These are phyloP conservation scores for Tetraselmis chui DNA, from an alignment of 139 green algal genomes.

Conservation along the genomic window DNA sequence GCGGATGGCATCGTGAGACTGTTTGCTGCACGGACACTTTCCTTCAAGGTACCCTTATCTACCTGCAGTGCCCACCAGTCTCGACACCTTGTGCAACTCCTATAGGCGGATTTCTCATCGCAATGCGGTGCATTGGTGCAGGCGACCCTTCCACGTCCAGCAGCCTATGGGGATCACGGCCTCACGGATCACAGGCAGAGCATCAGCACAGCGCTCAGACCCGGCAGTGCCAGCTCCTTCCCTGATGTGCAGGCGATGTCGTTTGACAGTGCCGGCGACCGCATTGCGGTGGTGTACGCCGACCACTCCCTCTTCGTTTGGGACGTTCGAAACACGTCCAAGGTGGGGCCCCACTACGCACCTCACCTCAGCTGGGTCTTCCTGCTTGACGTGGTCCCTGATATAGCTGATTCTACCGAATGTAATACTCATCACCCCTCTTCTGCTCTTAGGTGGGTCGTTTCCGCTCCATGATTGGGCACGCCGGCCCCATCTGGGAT, in stretches of 20 bases:
- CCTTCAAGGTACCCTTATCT: slow-evolving; percentile 17
- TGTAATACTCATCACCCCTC: too few relatives aligned
- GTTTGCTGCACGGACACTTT: slow-evolving; percentile 24
- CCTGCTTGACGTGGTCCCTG: too few relatives aligned
- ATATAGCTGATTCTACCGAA: too few relatives aligned
- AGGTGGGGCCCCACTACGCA: slow-evolving; percentile 4
- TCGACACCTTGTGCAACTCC: neutral
- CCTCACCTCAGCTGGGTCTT: too few relatives aligned
- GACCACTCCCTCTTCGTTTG: slow-evolving; percentile 36
- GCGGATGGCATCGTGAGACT: slow-evolving; percentile 38
- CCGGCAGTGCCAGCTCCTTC: slow-evolving; percentile 6
- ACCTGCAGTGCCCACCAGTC: too few relatives aligned
- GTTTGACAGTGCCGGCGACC: slow-evolving; percentile 22
- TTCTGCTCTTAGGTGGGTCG: slow-evolving; percentile 5
- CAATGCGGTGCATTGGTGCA: neutral
- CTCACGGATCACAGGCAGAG: neutral
- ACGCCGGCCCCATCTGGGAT: slow-evolving; percentile 40
- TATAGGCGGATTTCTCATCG: neutral
- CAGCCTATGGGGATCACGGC: neutral
- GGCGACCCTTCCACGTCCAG: neutral
- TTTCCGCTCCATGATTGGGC: slow-evolving; percentile 27
- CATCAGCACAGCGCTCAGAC: neutral
- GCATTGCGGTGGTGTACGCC: slow-evolving; percentile 40
- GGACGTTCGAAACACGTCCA: slow-evolving; percentile 24
- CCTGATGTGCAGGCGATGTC: slow-evolving; percentile 27